These are phyloP conservation scores for Fusarium nanum DNA, from an alignment of 2,329 filamentous ascomycete species.

Conservation along the genomic window DNA sequence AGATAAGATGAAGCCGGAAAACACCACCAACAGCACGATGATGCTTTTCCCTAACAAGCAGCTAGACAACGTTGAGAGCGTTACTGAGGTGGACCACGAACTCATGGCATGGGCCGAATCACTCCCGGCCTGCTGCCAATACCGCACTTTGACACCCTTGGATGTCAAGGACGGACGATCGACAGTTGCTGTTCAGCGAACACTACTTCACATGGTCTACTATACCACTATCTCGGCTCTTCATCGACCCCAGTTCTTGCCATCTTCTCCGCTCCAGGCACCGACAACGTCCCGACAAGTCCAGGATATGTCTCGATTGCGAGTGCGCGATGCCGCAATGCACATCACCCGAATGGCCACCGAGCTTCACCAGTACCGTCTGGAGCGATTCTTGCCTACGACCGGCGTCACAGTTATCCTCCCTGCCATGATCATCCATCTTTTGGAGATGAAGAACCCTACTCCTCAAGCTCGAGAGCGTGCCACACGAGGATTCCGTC, in stretches of 20 bases:
- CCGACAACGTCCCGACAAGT: constrained; percentile 72
- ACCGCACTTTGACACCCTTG: constrained; percentile 65
- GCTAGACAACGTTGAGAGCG: constrained; percentile 82
- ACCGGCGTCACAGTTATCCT: constrained; percentile 91
- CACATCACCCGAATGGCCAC: constrained; percentile 88
- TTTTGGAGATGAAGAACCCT: constrained; percentile 90
- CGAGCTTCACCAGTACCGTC: constrained; percentile 76
- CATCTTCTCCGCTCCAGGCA: constrained; percentile 69
- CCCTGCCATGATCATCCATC: constrained; percentile 92
- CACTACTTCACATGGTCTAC: constrained; percentile 93
- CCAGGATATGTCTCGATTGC: constrained; percentile 83
- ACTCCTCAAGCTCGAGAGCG: constrained; percentile 76
- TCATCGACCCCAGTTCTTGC: constrained; percentile 90
- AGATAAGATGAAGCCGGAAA: constrained; percentile 81
- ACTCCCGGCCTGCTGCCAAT: constrained; percentile 77
- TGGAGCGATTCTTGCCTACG: constrained; percentile 86
- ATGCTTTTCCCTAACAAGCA: constrained; percentile 93
- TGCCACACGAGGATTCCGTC: constrained; percentile 83
- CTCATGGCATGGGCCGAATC: constrained; percentile 81
- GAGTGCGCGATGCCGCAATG: constrained; percentile 84
- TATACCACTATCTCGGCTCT: constrained; percentile 91
- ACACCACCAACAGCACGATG: constrained; percentile 81
- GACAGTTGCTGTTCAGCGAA: constrained; percentile 76
- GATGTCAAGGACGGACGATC: constrained; percentile 71
- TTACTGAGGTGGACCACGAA: constrained; percentile 82